These are phyloP conservation scores for Macadamia integrifolia DNA, from an alignment of 164 flowering plant species.

Conservation along the genomic window DNA sequence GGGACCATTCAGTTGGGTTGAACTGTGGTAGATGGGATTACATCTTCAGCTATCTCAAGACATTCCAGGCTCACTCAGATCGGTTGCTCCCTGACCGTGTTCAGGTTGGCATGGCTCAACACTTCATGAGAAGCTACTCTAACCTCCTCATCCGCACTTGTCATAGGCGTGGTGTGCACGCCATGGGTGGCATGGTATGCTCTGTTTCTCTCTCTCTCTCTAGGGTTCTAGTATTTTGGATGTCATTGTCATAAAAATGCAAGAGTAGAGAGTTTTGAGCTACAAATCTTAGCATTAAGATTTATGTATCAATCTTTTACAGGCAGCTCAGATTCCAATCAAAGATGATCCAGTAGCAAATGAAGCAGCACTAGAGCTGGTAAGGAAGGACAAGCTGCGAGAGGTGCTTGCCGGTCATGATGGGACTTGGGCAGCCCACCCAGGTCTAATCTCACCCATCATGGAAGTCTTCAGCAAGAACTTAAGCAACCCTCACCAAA, in stretches of 20 bases:
- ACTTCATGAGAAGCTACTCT: constrained; percentile 85
- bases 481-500: constrained; percentile 69
- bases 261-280: too few relatives aligned
- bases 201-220: too few relatives aligned
- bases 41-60: constrained; percentile 93
- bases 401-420: constrained; percentile 91
- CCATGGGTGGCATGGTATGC: constrained; percentile 97
- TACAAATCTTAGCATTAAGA: background rate
- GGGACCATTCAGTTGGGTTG: constrained; percentile 81
- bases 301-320: constrained; percentile 18
- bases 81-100: constrained; percentile 80
- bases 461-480: constrained; percentile 59
- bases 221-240: too few relatives aligned
- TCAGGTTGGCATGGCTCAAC: constrained; percentile 81
- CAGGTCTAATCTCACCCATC: constrained; percentile 72
- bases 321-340: constrained; percentile 97
- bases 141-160: constrained; percentile 87
- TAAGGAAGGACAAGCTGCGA: constrained; percentile 75
- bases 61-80: constrained; percentile 81
- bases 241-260: too few relatives aligned
- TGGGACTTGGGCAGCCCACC: constrained; percentile 97
- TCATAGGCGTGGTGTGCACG: constrained; percentile 88
- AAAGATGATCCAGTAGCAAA: constrained; percentile 82
- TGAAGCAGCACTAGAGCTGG: constrained; percentile 72
- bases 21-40: constrained; percentile 99